Evolutionary conservation across 2,329 filamentous ascomycete species (phyloP), one percentile per base, ranked within the genome.

Genomic region (Calonectria naviculata): DNA sequence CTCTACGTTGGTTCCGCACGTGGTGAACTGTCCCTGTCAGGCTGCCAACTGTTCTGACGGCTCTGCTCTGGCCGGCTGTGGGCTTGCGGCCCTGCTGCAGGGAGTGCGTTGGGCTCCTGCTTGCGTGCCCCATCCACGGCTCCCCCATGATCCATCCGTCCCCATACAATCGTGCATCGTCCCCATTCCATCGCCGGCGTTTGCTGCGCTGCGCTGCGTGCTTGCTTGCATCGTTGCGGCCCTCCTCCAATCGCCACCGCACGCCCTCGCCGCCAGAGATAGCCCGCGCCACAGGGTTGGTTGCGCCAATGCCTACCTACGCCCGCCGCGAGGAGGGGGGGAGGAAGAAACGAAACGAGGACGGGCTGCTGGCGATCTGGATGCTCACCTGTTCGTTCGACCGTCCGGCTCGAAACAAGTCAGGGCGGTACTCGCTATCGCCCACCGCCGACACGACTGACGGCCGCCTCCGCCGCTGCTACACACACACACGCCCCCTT

Each of bases 191-290:
- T 52, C 49, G 34, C 28, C 13, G 46, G 36, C 49, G 52, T 58
- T 58, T 58, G 52, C 52, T 58, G 28, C 29, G 41, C 31, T 47
- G 49, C 44, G 61, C 64, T 46, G 58, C 31, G 34, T 46, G 44
- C 34, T 47, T 52, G 49, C 61, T 69, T 61, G 61, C 67, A 69
- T 69, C 29, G 42, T 69, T 31, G 60, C 49, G 31, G 26, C 52
- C 52, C 49, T 60, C 29, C 56, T 62, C 67, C 67, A 69, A 69
- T 64, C 67, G 67, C 60, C 67, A 69, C 49, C 56, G 60, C 67
- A 69, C 67, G 60, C 67, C 41, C 67, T 62, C 49, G 21, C 26
- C 60, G 19, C 46, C 41, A 29, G 17, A 44, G 52, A 58, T 58
- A 58, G 52, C 31, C 31, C 41, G 31, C 60, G 67, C 67, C 62